Conservation (phyloP, 2,329 filamentous ascomycete species). For the Claviceps lovelessii region DNA sequence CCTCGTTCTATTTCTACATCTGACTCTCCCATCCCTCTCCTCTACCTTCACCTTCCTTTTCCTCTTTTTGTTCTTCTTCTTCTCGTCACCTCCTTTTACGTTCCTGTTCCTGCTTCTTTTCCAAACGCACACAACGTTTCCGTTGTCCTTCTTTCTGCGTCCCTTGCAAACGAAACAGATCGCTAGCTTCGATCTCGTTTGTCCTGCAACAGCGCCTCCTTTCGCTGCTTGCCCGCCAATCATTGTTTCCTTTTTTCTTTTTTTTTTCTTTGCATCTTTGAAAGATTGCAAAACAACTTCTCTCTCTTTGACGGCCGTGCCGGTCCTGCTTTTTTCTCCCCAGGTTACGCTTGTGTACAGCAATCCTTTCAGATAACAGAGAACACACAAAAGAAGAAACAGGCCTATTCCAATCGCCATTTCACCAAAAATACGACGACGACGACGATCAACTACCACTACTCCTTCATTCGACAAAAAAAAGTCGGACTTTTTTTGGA, state of each 20-base stretch:
- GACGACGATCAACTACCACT: too few relatives aligned
- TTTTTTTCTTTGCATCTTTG: conserved; percentile 29
- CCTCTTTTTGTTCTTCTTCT: conserved; percentile 1
- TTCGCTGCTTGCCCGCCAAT: conserved; percentile 18
- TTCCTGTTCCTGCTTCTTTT: conserved; percentile 8
- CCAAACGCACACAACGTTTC: neutral
- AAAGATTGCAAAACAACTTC: conserved; percentile 26
- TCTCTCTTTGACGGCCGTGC: conserved; percentile 22
- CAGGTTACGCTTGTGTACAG: neutral
- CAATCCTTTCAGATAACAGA: neutral
- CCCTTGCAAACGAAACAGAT: conserved; percentile 1
- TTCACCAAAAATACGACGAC: neutral
- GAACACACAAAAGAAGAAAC: neutral
- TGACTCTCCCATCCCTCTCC: neutral
- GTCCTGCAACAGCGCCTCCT: conserved; percentile 10
- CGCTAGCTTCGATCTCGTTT: conserved; percentile 9
- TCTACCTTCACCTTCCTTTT: neutral
- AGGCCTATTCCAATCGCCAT: neutral
- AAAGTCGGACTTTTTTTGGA: too few relatives aligned
- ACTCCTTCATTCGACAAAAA: too few relatives aligned
- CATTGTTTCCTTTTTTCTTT: conserved; percentile 12
- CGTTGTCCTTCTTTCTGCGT: conserved; percentile 12
- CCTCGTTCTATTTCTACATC: neutral
- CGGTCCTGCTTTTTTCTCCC: conserved; percentile 6
- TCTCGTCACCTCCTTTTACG: conserved; percentile 5